Conservation (phyloP, 2,329 filamentous ascomycete species). For the Pseudogymnoascus sp. region DNA sequence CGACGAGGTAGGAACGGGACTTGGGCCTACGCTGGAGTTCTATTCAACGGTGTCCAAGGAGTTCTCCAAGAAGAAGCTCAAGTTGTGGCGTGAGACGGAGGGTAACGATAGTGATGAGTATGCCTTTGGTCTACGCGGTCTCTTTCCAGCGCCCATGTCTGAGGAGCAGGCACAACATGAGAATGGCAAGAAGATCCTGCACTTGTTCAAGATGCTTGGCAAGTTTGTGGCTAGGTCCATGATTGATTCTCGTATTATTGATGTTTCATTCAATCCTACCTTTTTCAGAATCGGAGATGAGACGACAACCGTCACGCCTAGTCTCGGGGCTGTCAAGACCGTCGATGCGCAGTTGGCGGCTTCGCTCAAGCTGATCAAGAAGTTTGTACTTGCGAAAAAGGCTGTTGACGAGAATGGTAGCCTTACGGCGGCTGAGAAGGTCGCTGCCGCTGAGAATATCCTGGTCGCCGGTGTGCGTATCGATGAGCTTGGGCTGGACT, state of each 20-base stretch:
- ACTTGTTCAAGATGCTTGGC: constrained; percentile 85
- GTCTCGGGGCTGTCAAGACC: constrained; percentile 78
- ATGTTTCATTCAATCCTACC: constrained; percentile 92
- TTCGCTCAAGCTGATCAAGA: constrained; percentile 79
- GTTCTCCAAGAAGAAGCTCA: constrained; percentile 94
- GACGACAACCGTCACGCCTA: constrained; percentile 59
- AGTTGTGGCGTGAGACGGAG: constrained; percentile 92
- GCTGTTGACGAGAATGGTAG: constrained; percentile 63
- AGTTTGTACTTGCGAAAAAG: constrained; percentile 76
- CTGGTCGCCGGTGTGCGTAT: constrained; percentile 66
- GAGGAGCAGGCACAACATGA: constrained; percentile 64
- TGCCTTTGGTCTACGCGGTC: constrained; percentile 71
- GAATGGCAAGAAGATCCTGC: constrained; percentile 77
- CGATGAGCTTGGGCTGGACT: constrained; percentile 85
- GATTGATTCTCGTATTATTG: constrained; percentile 96
- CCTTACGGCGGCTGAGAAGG: constrained; percentile 62
- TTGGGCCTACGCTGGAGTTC: constrained; percentile 93
- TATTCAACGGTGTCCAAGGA: constrained; percentile 97
- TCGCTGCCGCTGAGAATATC: constrained; percentile 58
- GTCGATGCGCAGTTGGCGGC: constrained; percentile 81
- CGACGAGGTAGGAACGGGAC: constrained; percentile 91
- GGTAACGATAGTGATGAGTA: constrained; percentile 65
- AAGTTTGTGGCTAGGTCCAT: constrained; percentile 97
- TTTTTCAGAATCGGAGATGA: constrained; percentile 89
- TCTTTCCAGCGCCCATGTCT: constrained; percentile 88